Base-by-base conservation (phyloP, 306 rosid genomes). In the Cicer pinnatifidum region DNA sequence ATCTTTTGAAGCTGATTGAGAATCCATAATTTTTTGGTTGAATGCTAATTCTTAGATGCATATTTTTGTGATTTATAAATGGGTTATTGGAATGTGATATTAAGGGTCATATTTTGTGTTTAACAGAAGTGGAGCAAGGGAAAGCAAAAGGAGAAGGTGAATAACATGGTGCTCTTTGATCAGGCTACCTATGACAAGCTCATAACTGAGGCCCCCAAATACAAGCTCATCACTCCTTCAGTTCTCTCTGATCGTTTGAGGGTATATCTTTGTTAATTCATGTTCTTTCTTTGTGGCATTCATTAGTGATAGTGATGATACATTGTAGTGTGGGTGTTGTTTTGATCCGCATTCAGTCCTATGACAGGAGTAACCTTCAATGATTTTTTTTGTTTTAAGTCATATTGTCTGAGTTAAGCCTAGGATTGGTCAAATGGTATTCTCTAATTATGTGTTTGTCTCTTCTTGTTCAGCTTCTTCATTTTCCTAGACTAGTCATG, bases 91-190 rank as follows among this genome's bases (percentile, higher is more conserved):
- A 40, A 6, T 47, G 50, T 19, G 62, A 39, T 72, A 8, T 38
- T 40, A 15, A 44, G 23, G 39, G 23, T 17, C 48, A 62, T 1
- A 1, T 46, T 39, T n/a, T 78, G 64, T 59, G 67, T 11, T 74
- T 64, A 62, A 44, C 86, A 87, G 92, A 88, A 88, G 82, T 88
- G 90, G 89, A 84, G 90, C 82, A 88, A 88, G 76, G 93, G 93
- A 57, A 88, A 88, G 89, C 93, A 88, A 2, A 88, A 88, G 89
- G 93, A 88, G 81, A 88, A 88, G 90, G 93, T 86, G 53, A 88
- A 88, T 48, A 88, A 88, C 87, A 84, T 86, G 90, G 93, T 88
- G 48, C 46, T 88, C 16, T 81, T 88, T 46, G 90, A 88, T 71
- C 87, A 84, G 80, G 90, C 20, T 17, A 82, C 89, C 11, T 86